These are phyloP conservation scores for Hypericum perforatum DNA, from an alignment of 345 rosid genomes.

Conservation along the genomic window DNA sequence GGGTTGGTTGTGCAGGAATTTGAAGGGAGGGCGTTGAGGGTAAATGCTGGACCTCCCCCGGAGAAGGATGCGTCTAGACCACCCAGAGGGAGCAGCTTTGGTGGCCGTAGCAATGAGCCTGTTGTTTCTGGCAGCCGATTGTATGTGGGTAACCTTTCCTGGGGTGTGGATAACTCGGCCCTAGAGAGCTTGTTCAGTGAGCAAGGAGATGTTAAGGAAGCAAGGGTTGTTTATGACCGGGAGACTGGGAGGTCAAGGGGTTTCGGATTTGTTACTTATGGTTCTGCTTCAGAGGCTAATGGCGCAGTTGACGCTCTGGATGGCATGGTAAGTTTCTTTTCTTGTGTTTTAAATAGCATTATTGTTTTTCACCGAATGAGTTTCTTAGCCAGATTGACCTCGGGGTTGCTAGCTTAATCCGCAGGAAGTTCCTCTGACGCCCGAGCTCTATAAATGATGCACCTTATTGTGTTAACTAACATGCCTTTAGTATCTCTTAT, in stretches of 20 bases:
- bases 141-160: conserved; percentile 86
- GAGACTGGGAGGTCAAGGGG: conserved; percentile 95
- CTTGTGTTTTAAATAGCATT: not conserved
- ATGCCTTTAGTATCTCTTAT: too few relatives aligned
- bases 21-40: conserved; percentile 84
- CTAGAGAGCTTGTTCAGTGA: conserved; percentile 77
- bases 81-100: conserved; percentile 21
- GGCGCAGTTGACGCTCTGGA: conserved; percentile 58
- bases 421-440: too few relatives aligned
- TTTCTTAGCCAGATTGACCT: not conserved
- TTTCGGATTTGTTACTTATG: conserved; percentile 84
- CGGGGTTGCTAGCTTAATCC: conserved; percentile 1
- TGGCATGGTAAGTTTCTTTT: conserved; percentile 58
- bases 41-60: conserved; percentile 76
- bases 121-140: conserved; percentile 45
- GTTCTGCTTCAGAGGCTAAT: conserved; percentile 67
- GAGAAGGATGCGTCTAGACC: conserved; percentile 45
- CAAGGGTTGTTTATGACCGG: conserved; percentile 85
- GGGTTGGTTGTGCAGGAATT: conserved; percentile 46
- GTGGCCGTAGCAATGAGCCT: conserved; percentile 1
- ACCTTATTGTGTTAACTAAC: too few relatives aligned
- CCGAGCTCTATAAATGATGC: too few relatives aligned
- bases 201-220: conserved; percentile 82
- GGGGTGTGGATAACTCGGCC: conserved; percentile 86
- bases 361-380: not conserved